Conservation (phyloP, 2,329 filamentous ascomycete species). For the Phaeosphaeria sp. region DNA sequence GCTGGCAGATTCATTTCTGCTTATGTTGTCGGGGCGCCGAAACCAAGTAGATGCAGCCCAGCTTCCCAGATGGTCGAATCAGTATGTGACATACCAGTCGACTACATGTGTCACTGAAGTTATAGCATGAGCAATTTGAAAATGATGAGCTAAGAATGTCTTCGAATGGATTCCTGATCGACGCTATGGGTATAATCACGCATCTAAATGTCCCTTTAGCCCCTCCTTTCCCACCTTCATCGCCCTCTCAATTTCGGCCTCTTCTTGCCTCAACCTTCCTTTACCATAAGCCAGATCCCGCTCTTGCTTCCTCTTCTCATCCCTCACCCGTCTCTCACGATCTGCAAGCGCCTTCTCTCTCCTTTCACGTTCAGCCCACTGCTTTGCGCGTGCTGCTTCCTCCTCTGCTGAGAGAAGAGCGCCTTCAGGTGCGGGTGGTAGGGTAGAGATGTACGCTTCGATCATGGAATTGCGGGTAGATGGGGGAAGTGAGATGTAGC, state of each 20-base stretch:
- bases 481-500: conserved; percentile 71
- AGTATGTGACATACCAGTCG: no score
- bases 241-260: conserved; percentile 70
- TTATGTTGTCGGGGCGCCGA: no score
- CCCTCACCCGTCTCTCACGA: conserved; percentile 66
- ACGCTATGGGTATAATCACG: conserved; percentile 10
- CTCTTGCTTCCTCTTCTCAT: conserved; percentile 67
- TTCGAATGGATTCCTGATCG: no score
- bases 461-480: conserved; percentile 69
- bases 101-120: no score
- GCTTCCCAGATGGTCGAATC: no score
- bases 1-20: no score
- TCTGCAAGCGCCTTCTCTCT: conserved; percentile 73
- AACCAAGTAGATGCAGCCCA: no score
- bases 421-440: conserved; percentile 64
- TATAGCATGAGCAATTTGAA: no score
- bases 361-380: conserved; percentile 45
- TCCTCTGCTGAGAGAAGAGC: conserved; percentile 54
- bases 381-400: conserved; percentile 56
- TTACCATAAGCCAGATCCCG: conserved; percentile 67
- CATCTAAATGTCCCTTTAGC: conserved; percentile 65
- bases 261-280: conserved; percentile 68
- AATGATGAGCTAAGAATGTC: no score
- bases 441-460: conserved; percentile 68
- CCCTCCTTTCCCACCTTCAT: conserved; percentile 73